phyloP scores from a whole-genome alignment of 169 alveolate species.

The Plasmodium billcollinsi region DNA sequence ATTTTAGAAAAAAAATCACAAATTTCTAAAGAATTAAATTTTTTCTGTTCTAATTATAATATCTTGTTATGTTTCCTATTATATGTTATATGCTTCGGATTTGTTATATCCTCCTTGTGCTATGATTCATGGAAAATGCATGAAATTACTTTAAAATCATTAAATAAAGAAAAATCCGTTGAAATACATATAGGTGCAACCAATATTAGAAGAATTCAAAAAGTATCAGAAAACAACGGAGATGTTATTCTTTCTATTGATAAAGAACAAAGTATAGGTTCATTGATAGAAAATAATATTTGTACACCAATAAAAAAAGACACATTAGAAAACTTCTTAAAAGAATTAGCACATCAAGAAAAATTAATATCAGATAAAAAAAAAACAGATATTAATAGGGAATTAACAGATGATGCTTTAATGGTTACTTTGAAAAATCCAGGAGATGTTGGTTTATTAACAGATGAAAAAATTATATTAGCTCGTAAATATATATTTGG shows the following conservation, averaged over 20 bases:
- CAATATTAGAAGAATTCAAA: constrained; percentile 33
- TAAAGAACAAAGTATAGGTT: constrained; percentile 35
- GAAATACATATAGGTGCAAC: constrained; percentile 58
- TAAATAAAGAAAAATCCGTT: constrained; percentile 16
- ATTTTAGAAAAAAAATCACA: constrained; percentile 23
- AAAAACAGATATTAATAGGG: background rate
- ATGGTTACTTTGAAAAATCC: constrained; percentile 25
- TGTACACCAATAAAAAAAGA: constrained; percentile 26
- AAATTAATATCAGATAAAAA: constrained; percentile 1
- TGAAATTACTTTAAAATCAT: constrained; percentile 29
- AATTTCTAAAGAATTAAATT: constrained; percentile 30
- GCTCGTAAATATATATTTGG: constrained; percentile 63
- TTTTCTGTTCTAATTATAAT: constrained; percentile 36
- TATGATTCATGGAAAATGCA: constrained; percentile 72
- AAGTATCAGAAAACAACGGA: constrained; percentile 34
- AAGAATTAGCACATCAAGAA: background rate
- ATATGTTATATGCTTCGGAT: constrained; percentile 36
- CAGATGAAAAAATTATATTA: constrained; percentile 36
- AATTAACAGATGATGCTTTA: constrained; percentile 14
- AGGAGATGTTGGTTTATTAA: constrained; percentile 67
- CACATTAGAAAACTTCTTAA: constrained; percentile 5
- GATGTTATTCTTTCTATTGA: constrained; percentile 38
- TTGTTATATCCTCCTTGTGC: constrained; percentile 27
- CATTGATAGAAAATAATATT: constrained; percentile 1
- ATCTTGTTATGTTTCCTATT: constrained; percentile 49